Evolutionary conservation across 306 rosid species (phyloP), one percentile per base, ranked within the genome.

Genomic region (Begonia masoniana): DNA sequence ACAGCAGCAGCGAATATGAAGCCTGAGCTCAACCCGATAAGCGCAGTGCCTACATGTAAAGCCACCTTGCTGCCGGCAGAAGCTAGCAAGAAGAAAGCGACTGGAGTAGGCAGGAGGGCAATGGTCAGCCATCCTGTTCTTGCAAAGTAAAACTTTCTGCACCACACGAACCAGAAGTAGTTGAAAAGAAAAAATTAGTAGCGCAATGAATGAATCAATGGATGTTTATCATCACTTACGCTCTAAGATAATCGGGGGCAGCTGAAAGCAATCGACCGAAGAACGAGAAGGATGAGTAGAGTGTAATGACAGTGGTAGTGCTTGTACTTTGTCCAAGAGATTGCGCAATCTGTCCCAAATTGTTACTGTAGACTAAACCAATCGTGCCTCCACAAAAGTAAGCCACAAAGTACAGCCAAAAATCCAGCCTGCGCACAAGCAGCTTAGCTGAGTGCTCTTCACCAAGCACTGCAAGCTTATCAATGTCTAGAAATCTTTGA

Each of bases 211-310:
- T 39, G 45, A 21, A 26, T 26, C 35, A 26, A 61, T 41, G 23
- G 41, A 59, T 59, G 13, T 5, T 16, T 5, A 31, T 7, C 6
- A 12, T 21, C 11, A 42, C 77, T 71, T 79, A 92, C 99, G 75
- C 74, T 31, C 95, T 78, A 42, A 86, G 56, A 59, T 75, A 86
- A 71, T 92, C 99, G 9, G 99, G 99, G 43, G 50, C 83, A 50
- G 99, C 96, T 12, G 99, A 92, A 52, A 92, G 93, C 74, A 92
- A 76, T 45, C 99, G 88, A 45, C 99, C 99, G 41, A 92, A 92
- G 76, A 92, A 92, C 54, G 99, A 92, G 73, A 83, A 86, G 16
- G 99, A 63, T 3, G 99, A 81, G 68, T 86, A 92, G 50, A 92
- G 77, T 0, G 96, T 92, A 16, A 92, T 77, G 16, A 92, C 81